These are phyloP conservation scores for Patellifolia procumbens DNA, from an alignment of 179 eudicot genomes.

Conservation along the genomic window DNA sequence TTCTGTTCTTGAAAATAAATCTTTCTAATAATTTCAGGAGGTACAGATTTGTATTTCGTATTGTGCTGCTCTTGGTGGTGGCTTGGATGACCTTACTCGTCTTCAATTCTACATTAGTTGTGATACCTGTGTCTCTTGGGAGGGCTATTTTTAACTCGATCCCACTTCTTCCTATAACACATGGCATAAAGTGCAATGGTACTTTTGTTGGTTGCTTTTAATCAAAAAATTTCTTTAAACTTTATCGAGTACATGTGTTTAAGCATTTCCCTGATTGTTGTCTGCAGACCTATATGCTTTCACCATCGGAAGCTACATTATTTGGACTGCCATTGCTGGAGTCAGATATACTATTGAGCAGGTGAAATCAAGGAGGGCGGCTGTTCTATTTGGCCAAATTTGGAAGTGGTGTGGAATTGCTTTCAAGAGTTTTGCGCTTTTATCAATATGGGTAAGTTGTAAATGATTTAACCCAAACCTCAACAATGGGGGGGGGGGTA, in stretches of 20 bases:
- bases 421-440: constrained; percentile 73
- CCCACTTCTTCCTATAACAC: constrained; percentile 85
- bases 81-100: constrained; percentile 98
- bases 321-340: constrained; percentile 93
- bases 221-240: neutral
- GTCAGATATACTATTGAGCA: constrained; percentile 76
- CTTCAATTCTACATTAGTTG: constrained; percentile 71
- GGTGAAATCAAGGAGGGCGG: constrained; percentile 67
- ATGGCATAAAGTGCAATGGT: constrained; percentile 98
- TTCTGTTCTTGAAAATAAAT: constrained; percentile 13
- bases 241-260: neutral
- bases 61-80: constrained; percentile 79
- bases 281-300: constrained; percentile 83
- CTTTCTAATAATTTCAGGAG: constrained; percentile 38
- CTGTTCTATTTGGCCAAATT: constrained; percentile 64
- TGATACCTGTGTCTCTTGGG: constrained; percentile 86
- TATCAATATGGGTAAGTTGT: constrained; percentile 81
- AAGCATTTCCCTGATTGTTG: neutral
- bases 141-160: constrained; percentile 76
- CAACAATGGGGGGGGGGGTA: neutral
- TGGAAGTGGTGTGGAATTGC: constrained; percentile 92
- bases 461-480: neutral
- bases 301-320: constrained; percentile 89
- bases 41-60: constrained; percentile 85
- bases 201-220: constrained; percentile 22